These are phyloP conservation scores for Rhodotorula sp. DNA, from an alignment of 1,284 basidiomycete genomes.

Conservation along the genomic window DNA sequence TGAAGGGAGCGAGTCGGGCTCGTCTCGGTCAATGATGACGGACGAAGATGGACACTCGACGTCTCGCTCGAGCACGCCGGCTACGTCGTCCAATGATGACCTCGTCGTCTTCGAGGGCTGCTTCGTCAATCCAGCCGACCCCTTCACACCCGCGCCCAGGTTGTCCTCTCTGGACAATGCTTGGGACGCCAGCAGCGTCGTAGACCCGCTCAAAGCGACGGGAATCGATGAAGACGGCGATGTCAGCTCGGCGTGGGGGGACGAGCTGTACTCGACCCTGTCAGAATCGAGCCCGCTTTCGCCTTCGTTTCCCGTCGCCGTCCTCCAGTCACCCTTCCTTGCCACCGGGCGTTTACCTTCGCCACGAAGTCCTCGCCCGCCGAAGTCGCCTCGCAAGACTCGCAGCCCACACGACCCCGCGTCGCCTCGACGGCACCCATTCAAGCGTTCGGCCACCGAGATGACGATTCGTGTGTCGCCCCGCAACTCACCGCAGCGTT, in stretches of 20 bases:
- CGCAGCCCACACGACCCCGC: background rate
- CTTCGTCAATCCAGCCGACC: background rate
- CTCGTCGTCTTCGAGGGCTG: background rate
- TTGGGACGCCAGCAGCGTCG: background rate
- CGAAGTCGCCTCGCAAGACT: background rate
- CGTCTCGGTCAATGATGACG: background rate
- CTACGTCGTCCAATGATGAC: background rate
- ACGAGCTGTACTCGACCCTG: slow-evolving; percentile 12
- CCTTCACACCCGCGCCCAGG: too few relatives aligned
- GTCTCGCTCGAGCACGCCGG: background rate
- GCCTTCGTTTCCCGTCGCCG: background rate
- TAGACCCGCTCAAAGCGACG: background rate
- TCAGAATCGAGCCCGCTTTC: background rate
- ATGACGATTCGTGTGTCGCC: background rate
- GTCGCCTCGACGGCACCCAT: background rate
- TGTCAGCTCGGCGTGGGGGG: slow-evolving; percentile 13
- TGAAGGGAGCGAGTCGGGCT: background rate
- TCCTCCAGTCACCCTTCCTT: background rate
- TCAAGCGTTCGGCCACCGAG: background rate
- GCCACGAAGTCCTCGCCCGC: background rate
- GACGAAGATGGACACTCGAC: background rate
- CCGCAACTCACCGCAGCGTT: background rate
- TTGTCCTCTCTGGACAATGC: background rate
- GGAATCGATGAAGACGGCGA: background rate
- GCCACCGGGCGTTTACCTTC: background rate